Percentiles rank a stretch among this genome's conserved stretches.
phyloP scores from a whole-genome alignment of 2,329 filamentous ascomycete genomes.

The Dothistroma septosporum region DNA sequence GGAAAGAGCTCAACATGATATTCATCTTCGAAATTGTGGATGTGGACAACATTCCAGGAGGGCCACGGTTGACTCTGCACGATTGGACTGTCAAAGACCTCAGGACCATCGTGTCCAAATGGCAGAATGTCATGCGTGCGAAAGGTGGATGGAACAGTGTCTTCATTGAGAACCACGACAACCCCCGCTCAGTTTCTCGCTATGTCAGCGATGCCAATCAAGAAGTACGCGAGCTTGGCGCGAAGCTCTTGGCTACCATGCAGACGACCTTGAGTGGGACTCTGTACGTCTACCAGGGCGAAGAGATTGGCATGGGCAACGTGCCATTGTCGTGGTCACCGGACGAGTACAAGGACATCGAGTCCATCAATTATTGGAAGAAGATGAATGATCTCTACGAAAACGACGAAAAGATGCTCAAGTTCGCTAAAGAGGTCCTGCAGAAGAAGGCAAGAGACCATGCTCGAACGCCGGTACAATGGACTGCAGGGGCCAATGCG shows the following conservation, averaged over 20 bases:
- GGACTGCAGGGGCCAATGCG: constrained; percentile 53
- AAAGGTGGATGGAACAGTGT: constrained; percentile 49
- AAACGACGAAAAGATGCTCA: constrained; percentile 17
- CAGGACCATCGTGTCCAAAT: constrained; percentile 32
- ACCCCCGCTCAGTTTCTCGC: constrained; percentile 48
- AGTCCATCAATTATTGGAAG: constrained; percentile 56
- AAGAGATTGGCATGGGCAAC: constrained; percentile 52
- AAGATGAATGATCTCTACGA: constrained; percentile 40
- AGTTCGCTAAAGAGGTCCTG: constrained; percentile 15
- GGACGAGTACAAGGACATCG: constrained; percentile 50
- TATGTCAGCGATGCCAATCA: constrained; percentile 47
- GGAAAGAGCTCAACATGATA: constrained; percentile 47
- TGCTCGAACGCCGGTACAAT: constrained; percentile 65
- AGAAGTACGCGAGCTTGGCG: constrained; percentile 42
- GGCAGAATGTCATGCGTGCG: constrained; percentile 49
- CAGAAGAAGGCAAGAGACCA: constrained; percentile 36
- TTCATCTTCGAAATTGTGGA: constrained; percentile 47
- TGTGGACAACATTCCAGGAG: constrained; percentile 35
- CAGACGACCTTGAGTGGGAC: constrained; percentile 48
- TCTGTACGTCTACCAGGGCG: constrained; percentile 49
- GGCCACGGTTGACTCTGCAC: constrained; percentile 36
- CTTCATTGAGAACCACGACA: constrained; percentile 52
- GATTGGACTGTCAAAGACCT: constrained; percentile 38
- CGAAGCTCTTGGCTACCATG: constrained; percentile 48
- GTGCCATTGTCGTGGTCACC: constrained; percentile 42